These are phyloP conservation scores for Xylaria longipes DNA, from an alignment of 495 filamentous ascomycete genomes.

Conservation along the genomic window DNA sequence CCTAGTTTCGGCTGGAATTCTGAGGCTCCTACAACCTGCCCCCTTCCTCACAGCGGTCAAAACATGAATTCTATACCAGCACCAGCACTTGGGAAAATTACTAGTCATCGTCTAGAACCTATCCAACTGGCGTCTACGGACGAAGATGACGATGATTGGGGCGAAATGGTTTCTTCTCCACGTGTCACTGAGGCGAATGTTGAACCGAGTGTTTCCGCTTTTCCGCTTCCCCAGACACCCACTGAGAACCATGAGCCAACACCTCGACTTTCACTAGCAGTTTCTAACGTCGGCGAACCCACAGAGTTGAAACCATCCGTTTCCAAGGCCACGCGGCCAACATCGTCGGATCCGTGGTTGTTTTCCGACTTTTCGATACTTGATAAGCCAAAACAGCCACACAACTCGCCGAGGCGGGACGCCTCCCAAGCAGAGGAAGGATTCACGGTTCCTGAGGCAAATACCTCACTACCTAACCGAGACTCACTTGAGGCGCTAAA, in stretches of 20 bases:
- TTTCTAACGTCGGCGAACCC: constrained; percentile 17
- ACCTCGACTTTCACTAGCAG: constrained; percentile 23
- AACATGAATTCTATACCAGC: background rate
- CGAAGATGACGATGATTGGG: constrained; percentile 61
- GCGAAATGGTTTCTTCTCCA: constrained; percentile 62
- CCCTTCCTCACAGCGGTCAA: background rate
- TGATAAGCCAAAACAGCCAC: constrained; percentile 23
- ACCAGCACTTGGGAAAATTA: background rate
- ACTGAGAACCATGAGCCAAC: constrained; percentile 13
- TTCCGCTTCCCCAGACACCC: background rate
- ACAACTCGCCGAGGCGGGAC: constrained; percentile 11
- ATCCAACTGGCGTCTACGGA: constrained; percentile 24
- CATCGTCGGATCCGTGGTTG: constrained; percentile 26
- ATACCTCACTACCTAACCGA: constrained; percentile 17
- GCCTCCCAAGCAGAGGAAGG: constrained; percentile 47
- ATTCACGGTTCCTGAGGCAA: constrained; percentile 47
- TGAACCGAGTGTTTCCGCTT: background rate
- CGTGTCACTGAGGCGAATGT: constrained; percentile 28
- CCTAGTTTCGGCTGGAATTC: constrained; percentile 34
- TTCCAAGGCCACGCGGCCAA: constrained; percentile 13
- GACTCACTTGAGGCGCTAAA: background rate
- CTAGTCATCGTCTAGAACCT: background rate
- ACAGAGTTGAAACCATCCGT: constrained; percentile 6
- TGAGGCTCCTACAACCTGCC: background rate
- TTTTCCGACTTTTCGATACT: constrained; percentile 32